phyloP scores from a whole-genome alignment of 2,329 filamentous ascomycete genomes.

The Neonectria ditissima region DNA sequence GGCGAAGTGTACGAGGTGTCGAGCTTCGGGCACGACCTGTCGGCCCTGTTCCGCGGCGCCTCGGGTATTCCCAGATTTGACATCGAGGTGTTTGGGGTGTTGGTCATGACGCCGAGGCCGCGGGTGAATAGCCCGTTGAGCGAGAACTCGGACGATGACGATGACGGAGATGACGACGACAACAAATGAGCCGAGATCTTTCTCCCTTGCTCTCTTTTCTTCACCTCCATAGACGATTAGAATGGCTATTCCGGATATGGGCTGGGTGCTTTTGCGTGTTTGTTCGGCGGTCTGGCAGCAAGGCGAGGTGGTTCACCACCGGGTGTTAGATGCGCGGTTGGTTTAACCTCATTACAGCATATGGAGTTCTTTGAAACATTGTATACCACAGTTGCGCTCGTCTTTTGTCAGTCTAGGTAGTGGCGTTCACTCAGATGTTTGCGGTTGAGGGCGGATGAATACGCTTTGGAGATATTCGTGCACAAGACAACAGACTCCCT shows the following conservation, averaged over 20 bases:
- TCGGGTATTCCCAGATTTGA: conserved; percentile 42
- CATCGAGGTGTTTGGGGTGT: conserved; percentile 27
- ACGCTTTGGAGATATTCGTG: not conserved
- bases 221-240: not conserved
- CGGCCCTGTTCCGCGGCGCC: conserved; percentile 34
- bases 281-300: conserved; percentile 1
- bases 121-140: conserved; percentile 3
- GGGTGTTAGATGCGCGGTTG: not conserved
- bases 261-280: not conserved
- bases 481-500: not conserved
- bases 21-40: conserved; percentile 45
- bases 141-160: not conserved
- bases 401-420: not conserved
- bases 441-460: not conserved
- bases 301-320: not conserved
- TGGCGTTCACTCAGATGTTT: not conserved
- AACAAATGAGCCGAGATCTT: not conserved
- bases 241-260: not conserved
- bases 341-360: not conserved
- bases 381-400: not conserved
- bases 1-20: conserved; percentile 41
- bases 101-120: conserved; percentile 1
- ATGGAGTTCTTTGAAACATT: not conserved
- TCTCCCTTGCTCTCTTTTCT: not conserved
- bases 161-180: not conserved